Base-by-base conservation (phyloP, 768 basidiomycete species). In the Naganishia onofrii region DNA sequence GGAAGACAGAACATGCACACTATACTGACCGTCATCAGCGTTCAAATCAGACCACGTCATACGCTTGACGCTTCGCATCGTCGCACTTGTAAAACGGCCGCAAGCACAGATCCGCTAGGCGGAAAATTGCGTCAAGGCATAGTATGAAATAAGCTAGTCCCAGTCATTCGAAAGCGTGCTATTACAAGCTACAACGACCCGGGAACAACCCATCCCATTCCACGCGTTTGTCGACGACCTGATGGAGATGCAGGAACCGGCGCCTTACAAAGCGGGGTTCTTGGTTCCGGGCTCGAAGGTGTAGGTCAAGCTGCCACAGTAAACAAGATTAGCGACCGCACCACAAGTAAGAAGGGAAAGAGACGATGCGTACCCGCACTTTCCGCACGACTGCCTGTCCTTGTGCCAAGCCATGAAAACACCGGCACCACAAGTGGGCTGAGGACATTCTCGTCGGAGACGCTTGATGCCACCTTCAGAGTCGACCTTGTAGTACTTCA, bases 401-500 rank as follows among this genome's bases (percentile, higher is more conserved):
- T 90, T 86, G 87, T 99, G 95, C 88, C 93, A 93, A 71, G 93
- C 93, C 95, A 98, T 98, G 79, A 83, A 83, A 77, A 81, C 80
- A 76, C 79, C 81, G 68, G 82, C 93, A 90, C 80, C 76, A 76
- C 73, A 81, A 44, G 74, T 65, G 57, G 71, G 77, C 65, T 73
- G 69, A 78, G 53, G 82, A 72, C 96, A 99, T 83, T 98, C 95
- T 76, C 96, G 92, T 80, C 95, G 88, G 72, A 99, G 88, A 81
- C 96, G 93, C 87, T 96, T 96, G 87, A 98, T 94, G 85, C 96
- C 97, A 82, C 95, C 96, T 77, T 98, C 95, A 55, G 93, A 94
- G 84, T 97, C 95, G 77, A 99, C 94, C 85, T 96, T 95, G 87
- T 97, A 99, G 87, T 96, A 99, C 85, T 98, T 98, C 83, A 99